Percentiles rank a stretch among this genome's conserved stretches.
Evolutionary conservation across 1,284 basidiomycete species (phyloP).

Genomic region (Amylostereum areolatum): DNA sequence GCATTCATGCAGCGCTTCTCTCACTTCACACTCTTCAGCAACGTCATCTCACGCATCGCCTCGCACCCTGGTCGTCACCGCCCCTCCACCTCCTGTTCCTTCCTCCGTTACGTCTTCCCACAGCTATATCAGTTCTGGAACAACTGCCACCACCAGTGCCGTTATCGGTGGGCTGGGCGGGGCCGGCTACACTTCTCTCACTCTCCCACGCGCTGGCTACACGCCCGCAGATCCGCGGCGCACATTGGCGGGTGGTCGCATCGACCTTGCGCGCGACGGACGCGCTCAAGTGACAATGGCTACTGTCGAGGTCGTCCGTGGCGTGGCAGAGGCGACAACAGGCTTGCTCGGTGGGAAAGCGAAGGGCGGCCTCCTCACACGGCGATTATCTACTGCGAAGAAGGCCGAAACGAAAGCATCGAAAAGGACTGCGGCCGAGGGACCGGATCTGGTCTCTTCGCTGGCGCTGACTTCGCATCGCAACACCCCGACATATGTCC

Average conservation of each 20-base stretch:
- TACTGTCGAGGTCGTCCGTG: conserved; percentile 71
- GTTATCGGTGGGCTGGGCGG: conserved; percentile 30
- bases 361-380: conserved; percentile 6
- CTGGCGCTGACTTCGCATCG: conserved; percentile 62
- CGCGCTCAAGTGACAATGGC: conserved; percentile 83
- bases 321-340: conserved; percentile 31
- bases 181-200: conserved; percentile 63
- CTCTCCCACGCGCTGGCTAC: conserved; percentile 57
- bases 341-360: background rate
- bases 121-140: too few species aligned
- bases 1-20: conserved; percentile 1
- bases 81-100: conserved; percentile 18
- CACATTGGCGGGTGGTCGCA: conserved; percentile 33
- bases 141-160: background rate
- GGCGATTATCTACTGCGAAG: background rate
- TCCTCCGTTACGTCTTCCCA: conserved; percentile 7
- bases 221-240: conserved; percentile 30
- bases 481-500: conserved; percentile 68
- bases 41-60: conserved; percentile 18
- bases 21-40: conserved; percentile 5
- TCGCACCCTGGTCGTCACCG: conserved; percentile 24
- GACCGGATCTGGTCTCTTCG: conserved; percentile 34
- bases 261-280: conserved; percentile 70
- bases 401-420: conserved; percentile 1
- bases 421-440: conserved; percentile 27